These are phyloP conservation scores for Trametes punicea DNA, from an alignment of 768 basidiomycete species.

Conservation along the genomic window DNA sequence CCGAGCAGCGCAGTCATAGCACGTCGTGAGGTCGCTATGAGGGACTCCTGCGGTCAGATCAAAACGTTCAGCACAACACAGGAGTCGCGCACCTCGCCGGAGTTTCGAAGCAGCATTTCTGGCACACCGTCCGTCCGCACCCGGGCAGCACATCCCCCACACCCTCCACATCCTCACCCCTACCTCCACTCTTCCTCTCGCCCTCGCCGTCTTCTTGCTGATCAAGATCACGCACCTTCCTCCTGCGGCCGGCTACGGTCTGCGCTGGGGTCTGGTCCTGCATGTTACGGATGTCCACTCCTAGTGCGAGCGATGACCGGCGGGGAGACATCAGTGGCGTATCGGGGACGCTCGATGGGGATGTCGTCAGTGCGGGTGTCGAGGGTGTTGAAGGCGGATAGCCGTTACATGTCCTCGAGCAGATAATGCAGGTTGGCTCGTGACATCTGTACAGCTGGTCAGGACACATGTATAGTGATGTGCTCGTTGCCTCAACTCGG, in stretches of 20 bases:
- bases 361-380: slow-evolving; percentile 35
- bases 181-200: background rate
- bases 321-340: slow-evolving; percentile 21
- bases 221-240: slow-evolving; percentile 28
- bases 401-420: slow-evolving; percentile 37
- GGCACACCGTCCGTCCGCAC: slow-evolving; percentile 36
- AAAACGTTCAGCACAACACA: too few relatives aligned
- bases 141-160: slow-evolving; percentile 26
- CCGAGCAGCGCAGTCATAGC: slow-evolving; percentile 2
- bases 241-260: slow-evolving; percentile 24
- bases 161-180: slow-evolving; percentile 3
- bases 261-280: background rate
- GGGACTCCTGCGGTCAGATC: too few relatives aligned
- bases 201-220: background rate
- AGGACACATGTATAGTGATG: background rate
- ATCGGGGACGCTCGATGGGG: slow-evolving; percentile 28
- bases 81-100: slow-evolving; percentile 30
- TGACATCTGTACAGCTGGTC: slow-evolving; percentile 28
- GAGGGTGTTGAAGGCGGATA: slow-evolving; percentile 34
- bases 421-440: slow-evolving; percentile 34
- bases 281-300: background rate
- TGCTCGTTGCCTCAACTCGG: too few relatives aligned
- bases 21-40: slow-evolving; percentile 7
- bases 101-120: slow-evolving; percentile 36
- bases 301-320: slow-evolving; percentile 27